Base-by-base conservation (phyloP, 306 rosid genomes). In the Trifolium pratense region DNA sequence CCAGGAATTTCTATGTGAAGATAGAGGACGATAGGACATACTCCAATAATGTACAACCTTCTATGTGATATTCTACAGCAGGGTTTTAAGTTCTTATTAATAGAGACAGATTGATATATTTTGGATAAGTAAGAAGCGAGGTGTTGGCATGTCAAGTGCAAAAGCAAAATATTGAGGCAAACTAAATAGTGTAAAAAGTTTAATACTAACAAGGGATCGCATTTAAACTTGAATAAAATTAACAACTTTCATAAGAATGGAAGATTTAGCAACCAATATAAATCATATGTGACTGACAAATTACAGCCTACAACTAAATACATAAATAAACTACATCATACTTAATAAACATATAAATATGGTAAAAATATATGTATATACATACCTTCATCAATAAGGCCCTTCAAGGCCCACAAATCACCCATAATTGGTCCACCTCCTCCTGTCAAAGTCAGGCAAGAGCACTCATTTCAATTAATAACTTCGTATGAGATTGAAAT, bases 341-440 rank as follows among this genome's bases (percentile, higher is more conserved):
- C 63, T 69, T 17, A 45, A 59, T 52, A 15, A 36, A 74, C 20
- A 21, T 48, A 17, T 17, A 42, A 77, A 36, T 25, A 49, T 20
- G 76, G 70, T 7, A 26, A 68, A 45, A 48, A 40, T n/a, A 67
- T 25, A 43, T 74, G 17, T 26, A 34, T 73, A 43, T 55, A 25
- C 73, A 65, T 61, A 94, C 96, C 96, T 88, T 85, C 97, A 67
- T 88, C 98, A 61, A 94, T 83, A 55, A 94, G 90, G 77, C 98
- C 97, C 82, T 91, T 94, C 85, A 94, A 82, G 31, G 97, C 98
- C 98, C 98, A 94, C 78, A 94, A 89, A 85, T 93, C 97, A 70
- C 96, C 92, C 98, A 94, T 86, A 63, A 94, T 91, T n/a, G 98
- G 95, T 79, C 98, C 97, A 39, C 97, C 96, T 60, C 97, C 98